phyloP scores from a whole-genome alignment of 2,329 filamentous ascomycete genomes.

The Hypoxylon sp. region DNA sequence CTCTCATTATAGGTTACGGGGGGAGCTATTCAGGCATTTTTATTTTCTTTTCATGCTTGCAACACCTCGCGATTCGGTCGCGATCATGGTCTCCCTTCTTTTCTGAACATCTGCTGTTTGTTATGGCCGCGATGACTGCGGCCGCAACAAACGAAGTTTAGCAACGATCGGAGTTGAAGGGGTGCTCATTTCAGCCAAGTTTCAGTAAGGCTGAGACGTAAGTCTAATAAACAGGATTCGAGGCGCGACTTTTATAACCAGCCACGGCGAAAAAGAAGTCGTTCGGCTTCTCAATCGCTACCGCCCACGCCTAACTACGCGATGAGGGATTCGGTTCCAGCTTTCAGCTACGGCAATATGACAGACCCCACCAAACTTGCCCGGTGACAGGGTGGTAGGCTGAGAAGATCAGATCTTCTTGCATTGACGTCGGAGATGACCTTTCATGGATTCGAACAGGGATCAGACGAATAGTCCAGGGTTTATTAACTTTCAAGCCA shows the following conservation, averaged over 20 bases:
- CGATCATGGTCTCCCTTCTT: conserved; percentile 24
- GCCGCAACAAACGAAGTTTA: conserved; percentile 28
- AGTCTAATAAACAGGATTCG: conserved; percentile 13
- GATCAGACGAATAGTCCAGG: conserved; percentile 29
- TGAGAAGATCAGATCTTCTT: conserved; percentile 45
- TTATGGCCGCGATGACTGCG: conserved; percentile 26
- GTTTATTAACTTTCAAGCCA: conserved; percentile 26
- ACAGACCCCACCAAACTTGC: conserved; percentile 21
- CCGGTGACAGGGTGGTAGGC: conserved; percentile 23
- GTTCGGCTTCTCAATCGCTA: conserved; percentile 9
- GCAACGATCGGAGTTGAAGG: conserved; percentile 11
- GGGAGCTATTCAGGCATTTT: conserved; percentile 13
- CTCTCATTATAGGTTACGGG: conserved; percentile 13
- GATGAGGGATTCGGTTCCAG: conserved; percentile 18
- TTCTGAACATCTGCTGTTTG: conserved; percentile 26
- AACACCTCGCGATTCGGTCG: conserved; percentile 16
- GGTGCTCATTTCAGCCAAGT: conserved; percentile 10
- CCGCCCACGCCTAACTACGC: neutral
- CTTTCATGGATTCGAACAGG: conserved; percentile 38
- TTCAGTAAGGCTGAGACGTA: conserved; percentile 29
- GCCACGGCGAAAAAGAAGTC: neutral
- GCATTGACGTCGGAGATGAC: conserved; percentile 51
- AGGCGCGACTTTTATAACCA: conserved; percentile 9
- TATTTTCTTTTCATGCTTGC: conserved; percentile 19
- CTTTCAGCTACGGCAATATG: conserved; percentile 34